These are phyloP conservation scores for Coemansia biformis DNA, from an alignment of 192 early-diverging fungal genomes.

Conservation along the genomic window DNA sequence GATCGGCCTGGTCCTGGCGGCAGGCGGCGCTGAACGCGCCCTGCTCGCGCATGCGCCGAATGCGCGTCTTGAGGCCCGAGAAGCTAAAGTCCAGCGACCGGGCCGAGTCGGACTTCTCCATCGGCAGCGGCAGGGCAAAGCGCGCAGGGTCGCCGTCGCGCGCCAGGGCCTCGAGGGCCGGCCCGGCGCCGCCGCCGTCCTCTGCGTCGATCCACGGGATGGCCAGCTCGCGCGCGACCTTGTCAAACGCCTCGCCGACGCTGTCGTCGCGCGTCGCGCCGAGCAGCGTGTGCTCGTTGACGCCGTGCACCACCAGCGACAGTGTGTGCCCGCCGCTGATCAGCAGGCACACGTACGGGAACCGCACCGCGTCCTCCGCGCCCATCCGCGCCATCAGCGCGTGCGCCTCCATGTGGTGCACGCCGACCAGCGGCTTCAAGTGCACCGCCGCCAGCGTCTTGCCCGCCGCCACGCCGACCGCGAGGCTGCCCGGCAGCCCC, in stretches of 20 bases:
- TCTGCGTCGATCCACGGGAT: conserved; percentile 61
- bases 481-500: conserved; percentile 62
- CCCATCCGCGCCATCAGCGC: conserved; percentile 67
- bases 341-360: conserved; percentile 68
- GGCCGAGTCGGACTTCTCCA: conserved; percentile 54
- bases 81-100: conserved; percentile 63
- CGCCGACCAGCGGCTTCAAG: conserved; percentile 65
- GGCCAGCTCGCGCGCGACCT: conserved; percentile 60
- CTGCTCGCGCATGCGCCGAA: conserved; percentile 45
- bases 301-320: conserved; percentile 53
- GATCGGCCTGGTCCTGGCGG: conserved; percentile 50
- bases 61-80: conserved; percentile 67
- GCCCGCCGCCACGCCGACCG: conserved; percentile 65
- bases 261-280: conserved; percentile 71
- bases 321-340: conserved; percentile 76
- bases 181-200: conserved; percentile 62
- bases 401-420: conserved; percentile 84
- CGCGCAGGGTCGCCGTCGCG: conserved; percentile 45
- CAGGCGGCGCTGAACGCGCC: conserved; percentile 19
- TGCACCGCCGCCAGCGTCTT: conserved; percentile 66
- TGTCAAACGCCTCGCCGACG: conserved; percentile 76
- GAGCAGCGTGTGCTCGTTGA: conserved; percentile 58
- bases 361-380: conserved; percentile 24
- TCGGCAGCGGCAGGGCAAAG: conserved; percentile 55
- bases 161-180: conserved; percentile 63